Evolutionary conservation across 2,329 filamentous ascomycete genomes (phyloP).

Genomic region (Cadophora sp.): DNA sequence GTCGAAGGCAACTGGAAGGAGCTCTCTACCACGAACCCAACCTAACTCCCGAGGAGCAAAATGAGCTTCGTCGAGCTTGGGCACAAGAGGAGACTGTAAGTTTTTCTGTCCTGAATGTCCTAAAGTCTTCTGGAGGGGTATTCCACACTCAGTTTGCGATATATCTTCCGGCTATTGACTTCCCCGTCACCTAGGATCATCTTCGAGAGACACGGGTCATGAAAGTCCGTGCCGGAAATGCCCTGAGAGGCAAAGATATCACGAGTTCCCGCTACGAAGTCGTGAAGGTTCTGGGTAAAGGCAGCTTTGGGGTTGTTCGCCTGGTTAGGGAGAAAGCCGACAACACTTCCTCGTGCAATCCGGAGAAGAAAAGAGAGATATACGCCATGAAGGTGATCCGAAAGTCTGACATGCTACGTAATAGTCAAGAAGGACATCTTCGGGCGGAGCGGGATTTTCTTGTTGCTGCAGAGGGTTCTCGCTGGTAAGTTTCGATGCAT

Average conservation of each 20-base stretch:
- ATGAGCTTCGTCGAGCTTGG: conserved; percentile 64
- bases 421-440: conserved; percentile 90
- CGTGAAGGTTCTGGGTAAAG: conserved; percentile 85
- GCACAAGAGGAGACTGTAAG: conserved; percentile 64
- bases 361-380: conserved; percentile 59
- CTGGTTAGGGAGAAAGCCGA: conserved; percentile 73
- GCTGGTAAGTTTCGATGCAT: conserved; percentile 61
- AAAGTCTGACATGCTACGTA: conserved; percentile 91
- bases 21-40: conserved; percentile 61
- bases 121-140: too few relatives aligned
- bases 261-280: conserved; percentile 75
- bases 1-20: conserved; percentile 67
- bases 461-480: conserved; percentile 84
- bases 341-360: conserved; percentile 6
- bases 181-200: conserved; percentile 54
- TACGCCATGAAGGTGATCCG: conserved; percentile 98
- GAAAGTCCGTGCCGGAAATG: conserved; percentile 61
- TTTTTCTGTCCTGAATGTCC: not conserved
- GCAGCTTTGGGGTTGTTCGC: conserved; percentile 91
- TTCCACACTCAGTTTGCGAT: not conserved
- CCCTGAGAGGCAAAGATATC: conserved; percentile 51
- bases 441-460: conserved; percentile 92
- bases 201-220: conserved; percentile 76
- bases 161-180: not conserved
- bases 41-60: conserved; percentile 55